Percentiles rank a stretch among this genome's conserved stretches.
These are phyloP conservation scores for Dothidotthia symphoricarpi DNA, from an alignment of 2,329 filamentous ascomycete species.

Conservation along the genomic window DNA sequence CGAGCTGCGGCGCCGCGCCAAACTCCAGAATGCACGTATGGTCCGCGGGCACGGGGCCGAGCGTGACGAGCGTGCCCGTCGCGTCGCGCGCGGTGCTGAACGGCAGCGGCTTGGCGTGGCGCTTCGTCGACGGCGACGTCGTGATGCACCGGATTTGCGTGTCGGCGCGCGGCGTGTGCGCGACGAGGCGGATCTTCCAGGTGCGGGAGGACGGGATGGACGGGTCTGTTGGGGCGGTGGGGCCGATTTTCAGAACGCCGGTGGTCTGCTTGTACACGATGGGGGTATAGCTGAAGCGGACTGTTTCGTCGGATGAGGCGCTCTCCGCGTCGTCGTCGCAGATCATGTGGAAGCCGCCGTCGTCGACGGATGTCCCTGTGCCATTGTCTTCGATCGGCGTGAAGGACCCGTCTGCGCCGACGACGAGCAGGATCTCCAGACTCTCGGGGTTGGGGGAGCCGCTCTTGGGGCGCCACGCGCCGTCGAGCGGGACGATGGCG, in stretches of 20 bases:
- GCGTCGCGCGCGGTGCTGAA: constrained; percentile 14
- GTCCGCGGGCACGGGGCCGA: constrained; percentile 21
- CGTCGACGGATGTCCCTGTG: constrained; percentile 35
- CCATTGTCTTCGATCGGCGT: constrained; percentile 52
- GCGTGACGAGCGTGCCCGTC: constrained; percentile 30
- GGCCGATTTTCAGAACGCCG: constrained; percentile 37
- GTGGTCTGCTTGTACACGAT: constrained; percentile 42
- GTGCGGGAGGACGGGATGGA: constrained; percentile 30
- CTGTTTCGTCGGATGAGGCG: constrained; percentile 23
- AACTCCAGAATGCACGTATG: constrained; percentile 33
- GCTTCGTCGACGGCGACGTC: constrained; percentile 23
- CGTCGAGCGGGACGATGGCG: constrained; percentile 59
- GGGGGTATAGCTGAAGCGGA: constrained; percentile 34
- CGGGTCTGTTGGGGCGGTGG: constrained; percentile 25
- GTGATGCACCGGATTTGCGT: constrained; percentile 27
- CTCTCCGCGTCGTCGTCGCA: constrained; percentile 41
- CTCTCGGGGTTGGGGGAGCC: constrained; percentile 49
- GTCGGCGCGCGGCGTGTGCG: constrained; percentile 19
- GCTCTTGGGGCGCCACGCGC: constrained; percentile 44
- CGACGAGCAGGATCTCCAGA: constrained; percentile 51
- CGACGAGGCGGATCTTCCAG: constrained; percentile 37
- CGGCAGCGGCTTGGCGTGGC: constrained; percentile 22
- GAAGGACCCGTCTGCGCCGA: constrained; percentile 50
- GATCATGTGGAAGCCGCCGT: constrained; percentile 38
- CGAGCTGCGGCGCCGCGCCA: constrained; percentile 28